Base-by-base conservation (phyloP, 140 eudicot species). In the Bidens hawaiensis region DNA sequence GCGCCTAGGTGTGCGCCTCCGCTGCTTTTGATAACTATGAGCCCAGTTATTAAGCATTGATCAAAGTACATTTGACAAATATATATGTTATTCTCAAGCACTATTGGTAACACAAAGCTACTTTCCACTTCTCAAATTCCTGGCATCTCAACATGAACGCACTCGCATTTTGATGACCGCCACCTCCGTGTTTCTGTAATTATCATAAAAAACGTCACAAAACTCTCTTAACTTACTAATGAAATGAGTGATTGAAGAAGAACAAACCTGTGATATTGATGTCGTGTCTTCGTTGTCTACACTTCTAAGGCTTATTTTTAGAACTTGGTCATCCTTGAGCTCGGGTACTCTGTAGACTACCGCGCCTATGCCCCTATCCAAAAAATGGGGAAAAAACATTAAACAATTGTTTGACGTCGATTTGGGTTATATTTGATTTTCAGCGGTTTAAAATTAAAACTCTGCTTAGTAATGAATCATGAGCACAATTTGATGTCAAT, bases 141-240 rank as follows among this genome's bases (percentile, higher is more conserved):
- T 53, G 49, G 40, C 73, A 28, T 10, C 43, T 71, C 48, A 90
- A 18, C 88, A 87, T 73, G 66, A 86, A 90, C 4, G 96, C 87
- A 70, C 96, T 90, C 8, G 97, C 97, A 75, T 82, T 86, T 49
- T 82, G 76, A 76, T 90, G 96, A 5, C 97, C 97, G 24, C 97
- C 97, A 22, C 96, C 97, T 53, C 97, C 90, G 40, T 71, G 80
- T 74, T 73, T 73, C 94, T 90, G 68, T 60, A 55, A 16, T 47
- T 0, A 51, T 51, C n/a, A n/a, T 17, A 42, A 52, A 40, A 62
- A 23, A 16, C 21, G 13, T 60, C 15, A 23, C 11, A 6, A 51
- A 22, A 36, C 9, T 10, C 36, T 9, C 57, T 25, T 2, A 30
- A 14, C 18, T 41, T 12, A 38, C 49, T 38, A 8, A 53, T 26